Evolutionary conservation across 2,329 filamentous ascomycete genomes (phyloP).

Genomic region (Exophiala oligosperma): DNA sequence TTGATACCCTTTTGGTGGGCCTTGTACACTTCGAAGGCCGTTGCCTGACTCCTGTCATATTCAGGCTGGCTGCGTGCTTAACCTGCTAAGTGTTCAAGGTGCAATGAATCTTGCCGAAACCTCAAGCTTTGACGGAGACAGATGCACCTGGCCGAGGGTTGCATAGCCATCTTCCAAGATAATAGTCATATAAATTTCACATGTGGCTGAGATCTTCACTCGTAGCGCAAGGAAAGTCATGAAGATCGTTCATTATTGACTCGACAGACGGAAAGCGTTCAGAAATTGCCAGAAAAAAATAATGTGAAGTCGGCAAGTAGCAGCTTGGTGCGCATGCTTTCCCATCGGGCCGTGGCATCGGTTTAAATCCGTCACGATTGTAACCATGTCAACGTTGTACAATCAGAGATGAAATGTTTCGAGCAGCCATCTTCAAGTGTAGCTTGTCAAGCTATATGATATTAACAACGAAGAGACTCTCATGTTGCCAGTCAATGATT

Average conservation of each 20-base stretch:
- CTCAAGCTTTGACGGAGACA: not conserved
- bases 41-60: constrained; percentile 10
- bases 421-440: too few relatives aligned
- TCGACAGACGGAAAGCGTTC: not conserved
- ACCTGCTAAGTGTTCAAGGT: not conserved
- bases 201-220: not conserved
- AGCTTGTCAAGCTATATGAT: too few relatives aligned
- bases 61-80: constrained; percentile 6
- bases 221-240: not conserved
- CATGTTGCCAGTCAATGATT: too few relatives aligned
- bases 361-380: constrained; percentile 3
- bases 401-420: not conserved
- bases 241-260: not conserved
- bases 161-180: not conserved
- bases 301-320: constrained; percentile 10
- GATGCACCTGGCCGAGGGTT: constrained; percentile 6
- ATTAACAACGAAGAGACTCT: too few relatives aligned
- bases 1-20: constrained; percentile 6
- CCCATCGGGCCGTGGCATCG: constrained; percentile 20
- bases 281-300: not conserved
- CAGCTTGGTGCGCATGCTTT: constrained; percentile 3
- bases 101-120: not conserved
- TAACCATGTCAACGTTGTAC: constrained; percentile 7
- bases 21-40: constrained; percentile 19
- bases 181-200: not conserved